Conservation (phyloP, 2,329 filamentous ascomycete species). For the Fusarium aywerte region DNA sequence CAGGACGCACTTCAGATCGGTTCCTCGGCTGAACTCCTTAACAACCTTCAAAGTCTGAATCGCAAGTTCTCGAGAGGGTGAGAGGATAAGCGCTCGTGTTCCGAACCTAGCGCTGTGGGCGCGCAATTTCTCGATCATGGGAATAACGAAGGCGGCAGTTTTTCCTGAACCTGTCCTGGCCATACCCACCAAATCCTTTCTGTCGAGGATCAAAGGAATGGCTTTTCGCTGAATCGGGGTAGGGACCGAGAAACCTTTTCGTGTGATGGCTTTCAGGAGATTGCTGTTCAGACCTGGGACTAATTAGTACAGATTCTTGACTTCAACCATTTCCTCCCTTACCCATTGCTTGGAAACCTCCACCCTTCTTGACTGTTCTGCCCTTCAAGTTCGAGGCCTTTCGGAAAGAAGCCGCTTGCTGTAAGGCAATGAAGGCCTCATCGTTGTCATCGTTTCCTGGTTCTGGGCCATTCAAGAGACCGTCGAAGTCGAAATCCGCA, state of each 20-base stretch:
- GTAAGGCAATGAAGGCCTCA: constrained; percentile 88
- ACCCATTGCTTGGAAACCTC: constrained; percentile 97
- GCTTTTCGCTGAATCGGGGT: constrained; percentile 98
- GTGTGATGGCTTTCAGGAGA: constrained; percentile 87
- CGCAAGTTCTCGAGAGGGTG: constrained; percentile 92
- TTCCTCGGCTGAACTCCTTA: constrained; percentile 90
- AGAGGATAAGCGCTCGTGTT: constrained; percentile 86
- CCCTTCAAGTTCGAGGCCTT: constrained; percentile 86
- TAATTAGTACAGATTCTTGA: constrained; percentile 23
- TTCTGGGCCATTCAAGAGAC: constrained; percentile 66
- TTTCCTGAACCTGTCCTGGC: constrained; percentile 98
- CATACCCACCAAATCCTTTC: constrained; percentile 98
- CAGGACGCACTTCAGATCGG: constrained; percentile 88
- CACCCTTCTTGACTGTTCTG: constrained; percentile 90
- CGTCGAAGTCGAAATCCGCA: constrained; percentile 66
- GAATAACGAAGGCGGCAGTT: constrained; percentile 97
- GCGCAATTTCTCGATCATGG: constrained; percentile 95
- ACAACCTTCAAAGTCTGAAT: constrained; percentile 96
- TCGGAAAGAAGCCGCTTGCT: constrained; percentile 87
- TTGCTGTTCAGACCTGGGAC: constrained; percentile 77
- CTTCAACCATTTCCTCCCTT: constrained; percentile 36
- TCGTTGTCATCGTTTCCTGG: constrained; percentile 72
- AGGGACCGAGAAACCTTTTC: constrained; percentile 95
- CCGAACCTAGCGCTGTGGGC: constrained; percentile 88
- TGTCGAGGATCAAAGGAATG: constrained; percentile 88